phyloP scores from a whole-genome alignment of 2,329 filamentous ascomycete genomes.

The Thielaviopsis musarum region DNA sequence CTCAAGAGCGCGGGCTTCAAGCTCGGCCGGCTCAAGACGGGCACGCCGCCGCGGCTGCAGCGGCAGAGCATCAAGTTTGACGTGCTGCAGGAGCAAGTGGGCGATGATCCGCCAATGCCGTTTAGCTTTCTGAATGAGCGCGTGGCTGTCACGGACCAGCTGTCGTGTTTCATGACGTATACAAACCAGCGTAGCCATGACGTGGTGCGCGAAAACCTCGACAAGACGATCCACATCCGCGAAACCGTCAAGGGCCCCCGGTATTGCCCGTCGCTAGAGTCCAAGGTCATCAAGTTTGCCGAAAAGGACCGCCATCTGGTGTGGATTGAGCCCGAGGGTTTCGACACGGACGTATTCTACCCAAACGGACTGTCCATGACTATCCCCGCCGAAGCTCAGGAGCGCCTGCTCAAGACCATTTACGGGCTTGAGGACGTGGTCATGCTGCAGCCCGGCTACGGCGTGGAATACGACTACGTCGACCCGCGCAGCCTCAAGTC shows the following conservation, averaged over 20 bases:
- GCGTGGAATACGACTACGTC: slow-evolving; percentile 97
- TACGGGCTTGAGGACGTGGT: slow-evolving; percentile 72
- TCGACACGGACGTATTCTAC: slow-evolving; percentile 77
- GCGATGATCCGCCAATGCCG: slow-evolving; percentile 71
- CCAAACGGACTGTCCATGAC: slow-evolving; percentile 98
- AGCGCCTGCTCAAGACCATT: slow-evolving; percentile 70
- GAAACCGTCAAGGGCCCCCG: slow-evolving; percentile 87
- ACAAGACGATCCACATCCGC: slow-evolving; percentile 89
- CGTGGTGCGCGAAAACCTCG: slow-evolving; percentile 74
- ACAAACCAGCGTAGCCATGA: slow-evolving; percentile 74
- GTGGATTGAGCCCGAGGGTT: slow-evolving; percentile 94
- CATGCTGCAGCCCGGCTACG: slow-evolving; percentile 92
- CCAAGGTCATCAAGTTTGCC: slow-evolving; percentile 77
- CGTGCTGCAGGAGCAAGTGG: slow-evolving; percentile 53
- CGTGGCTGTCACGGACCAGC: slow-evolving; percentile 65
- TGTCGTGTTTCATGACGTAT: slow-evolving; percentile 73
- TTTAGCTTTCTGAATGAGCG: slow-evolving; percentile 79
- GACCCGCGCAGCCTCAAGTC: slow-evolving; percentile 75
- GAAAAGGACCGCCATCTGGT: slow-evolving; percentile 72
- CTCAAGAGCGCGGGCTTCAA: slow-evolving; percentile 76
- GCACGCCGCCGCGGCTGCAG: slow-evolving; percentile 78
- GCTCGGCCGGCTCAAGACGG: slow-evolving; percentile 83
- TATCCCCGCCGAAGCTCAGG: slow-evolving; percentile 73
- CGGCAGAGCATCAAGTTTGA: slow-evolving; percentile 67
- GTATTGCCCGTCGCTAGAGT: slow-evolving; percentile 90